Percentiles rank a stretch among this genome's conserved stretches.
phyloP scores from a whole-genome alignment of 345 rosid genomes.

The Gynandropsis gynandra region DNA sequence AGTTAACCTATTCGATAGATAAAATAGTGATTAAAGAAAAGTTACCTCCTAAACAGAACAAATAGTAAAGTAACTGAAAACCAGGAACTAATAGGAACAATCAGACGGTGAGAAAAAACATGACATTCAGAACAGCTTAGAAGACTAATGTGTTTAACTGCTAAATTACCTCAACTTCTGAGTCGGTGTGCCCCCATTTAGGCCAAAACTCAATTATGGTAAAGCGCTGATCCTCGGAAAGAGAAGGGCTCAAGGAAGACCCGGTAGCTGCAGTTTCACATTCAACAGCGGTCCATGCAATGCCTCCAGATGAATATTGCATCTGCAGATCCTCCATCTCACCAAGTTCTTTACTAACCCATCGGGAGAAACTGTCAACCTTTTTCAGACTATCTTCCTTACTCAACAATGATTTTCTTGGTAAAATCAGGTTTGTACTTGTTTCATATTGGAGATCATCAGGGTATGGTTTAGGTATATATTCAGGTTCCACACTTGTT shows the following conservation, averaged over 20 bases:
- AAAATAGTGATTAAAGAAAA: constrained; percentile 14
- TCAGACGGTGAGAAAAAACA: not conserved
- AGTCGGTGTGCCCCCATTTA: constrained; percentile 58
- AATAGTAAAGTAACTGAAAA: constrained; percentile 4
- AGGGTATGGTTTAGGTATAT: constrained; percentile 32
- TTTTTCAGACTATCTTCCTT: constrained; percentile 55
- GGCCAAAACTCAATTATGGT: constrained; percentile 74
- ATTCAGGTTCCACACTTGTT: constrained; percentile 33
- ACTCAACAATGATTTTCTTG: constrained; percentile 37
- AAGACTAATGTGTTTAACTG: not conserved
- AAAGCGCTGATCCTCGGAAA: constrained; percentile 76
- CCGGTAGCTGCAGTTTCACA: constrained; percentile 61
- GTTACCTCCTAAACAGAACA: constrained; percentile 2
- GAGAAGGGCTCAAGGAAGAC: constrained; percentile 73
- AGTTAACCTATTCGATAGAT: constrained; percentile 37
- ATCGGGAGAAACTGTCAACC: constrained; percentile 78
- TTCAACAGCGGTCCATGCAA: constrained; percentile 60
- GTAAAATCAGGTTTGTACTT: constrained; percentile 30
- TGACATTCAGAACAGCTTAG: constrained; percentile 5
- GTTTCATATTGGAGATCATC: constrained; percentile 39
- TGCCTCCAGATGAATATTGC: constrained; percentile 69
- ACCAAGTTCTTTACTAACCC: constrained; percentile 82
- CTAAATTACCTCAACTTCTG: constrained; percentile 57
- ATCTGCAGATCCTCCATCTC: constrained; percentile 65
- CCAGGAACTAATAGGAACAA: constrained; percentile 5